phyloP scores from a whole-genome alignment of 495 filamentous ascomycete genomes.

The Acidiella bohemica region DNA sequence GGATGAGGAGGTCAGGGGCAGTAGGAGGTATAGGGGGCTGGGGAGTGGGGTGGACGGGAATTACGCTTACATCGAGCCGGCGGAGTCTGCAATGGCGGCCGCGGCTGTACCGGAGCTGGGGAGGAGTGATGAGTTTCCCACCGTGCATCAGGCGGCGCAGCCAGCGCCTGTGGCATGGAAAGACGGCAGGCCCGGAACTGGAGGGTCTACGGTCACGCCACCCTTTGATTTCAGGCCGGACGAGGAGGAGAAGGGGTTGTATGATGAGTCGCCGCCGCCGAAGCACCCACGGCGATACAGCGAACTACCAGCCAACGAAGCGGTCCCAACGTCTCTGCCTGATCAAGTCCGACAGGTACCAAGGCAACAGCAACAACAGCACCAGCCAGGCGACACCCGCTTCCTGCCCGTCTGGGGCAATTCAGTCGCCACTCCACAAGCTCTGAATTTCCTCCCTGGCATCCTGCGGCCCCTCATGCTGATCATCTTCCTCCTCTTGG shows the following conservation, averaged over 20 bases:
- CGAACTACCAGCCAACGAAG: not conserved
- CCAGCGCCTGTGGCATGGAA: no score
- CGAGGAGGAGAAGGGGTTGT: not conserved
- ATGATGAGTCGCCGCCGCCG: not conserved
- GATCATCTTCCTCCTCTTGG: slow-evolving; percentile 41
- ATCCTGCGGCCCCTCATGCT: slow-evolving; percentile 52
- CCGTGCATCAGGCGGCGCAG: not conserved
- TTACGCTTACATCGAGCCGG: slow-evolving; percentile 7
- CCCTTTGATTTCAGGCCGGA: not conserved
- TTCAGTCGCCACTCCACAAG: slow-evolving; percentile 28
- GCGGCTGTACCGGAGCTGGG: not conserved
- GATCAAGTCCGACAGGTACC: no score
- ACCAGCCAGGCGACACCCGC: slow-evolving; percentile 25
- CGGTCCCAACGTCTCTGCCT: not conserved
- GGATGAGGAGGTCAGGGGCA: slow-evolving; percentile 41
- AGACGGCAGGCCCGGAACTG: no score
- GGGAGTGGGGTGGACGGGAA: slow-evolving; percentile 7
- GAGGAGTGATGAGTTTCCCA: not conserved
- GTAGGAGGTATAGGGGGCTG: slow-evolving; percentile 9
- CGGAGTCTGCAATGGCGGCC: not conserved
- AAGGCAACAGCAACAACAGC: slow-evolving; percentile 1
- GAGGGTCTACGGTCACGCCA: no score
- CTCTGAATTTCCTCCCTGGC: slow-evolving; percentile 51
- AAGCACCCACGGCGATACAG: not conserved
- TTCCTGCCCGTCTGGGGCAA: slow-evolving; percentile 37